Percentiles rank a stretch among this genome's conserved stretches.
Conservation (phyloP, 768 basidiomycete genomes). For the Lentinula sp. region DNA sequence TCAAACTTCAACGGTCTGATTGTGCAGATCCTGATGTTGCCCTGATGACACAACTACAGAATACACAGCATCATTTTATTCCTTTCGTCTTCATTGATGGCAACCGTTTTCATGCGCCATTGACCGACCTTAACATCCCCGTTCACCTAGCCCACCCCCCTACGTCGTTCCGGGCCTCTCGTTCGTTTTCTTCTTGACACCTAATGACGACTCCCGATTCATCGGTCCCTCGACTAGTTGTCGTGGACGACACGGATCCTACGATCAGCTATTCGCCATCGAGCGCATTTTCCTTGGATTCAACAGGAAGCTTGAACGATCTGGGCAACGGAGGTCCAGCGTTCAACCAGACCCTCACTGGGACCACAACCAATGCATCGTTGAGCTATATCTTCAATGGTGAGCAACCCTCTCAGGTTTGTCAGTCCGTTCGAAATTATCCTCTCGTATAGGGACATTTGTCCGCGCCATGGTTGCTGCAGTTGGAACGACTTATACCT, state of each 20-base stretch:
- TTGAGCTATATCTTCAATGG: slow-evolving; percentile 1
- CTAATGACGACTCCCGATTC: not conserved
- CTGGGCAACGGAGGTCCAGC: not conserved
- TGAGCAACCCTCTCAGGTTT: not conserved
- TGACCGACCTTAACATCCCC: not conserved
- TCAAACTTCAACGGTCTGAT: too few species aligned
- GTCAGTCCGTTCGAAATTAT: not conserved
- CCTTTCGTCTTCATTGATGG: not conserved
- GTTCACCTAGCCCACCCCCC: not conserved
- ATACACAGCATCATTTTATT: not conserved
- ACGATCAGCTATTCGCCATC: not conserved
- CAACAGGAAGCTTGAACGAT: not conserved
- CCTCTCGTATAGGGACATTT: not conserved
- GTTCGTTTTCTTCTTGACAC: not conserved
- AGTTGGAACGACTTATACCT: not conserved
- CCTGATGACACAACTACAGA: not conserved
- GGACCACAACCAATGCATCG: not conserved
- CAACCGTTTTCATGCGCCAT: not conserved
- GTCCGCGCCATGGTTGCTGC: not conserved
- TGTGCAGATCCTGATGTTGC: not conserved
- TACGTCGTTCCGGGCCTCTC: not conserved
- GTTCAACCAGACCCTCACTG: not conserved
- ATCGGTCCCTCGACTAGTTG: slow-evolving; percentile 2
- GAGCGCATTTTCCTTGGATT: not conserved
- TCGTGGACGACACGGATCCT: slow-evolving; percentile 5